Evolutionary conservation across 2,329 filamentous ascomycete species (phyloP).

Genomic region (Rosellinia necatrix): DNA sequence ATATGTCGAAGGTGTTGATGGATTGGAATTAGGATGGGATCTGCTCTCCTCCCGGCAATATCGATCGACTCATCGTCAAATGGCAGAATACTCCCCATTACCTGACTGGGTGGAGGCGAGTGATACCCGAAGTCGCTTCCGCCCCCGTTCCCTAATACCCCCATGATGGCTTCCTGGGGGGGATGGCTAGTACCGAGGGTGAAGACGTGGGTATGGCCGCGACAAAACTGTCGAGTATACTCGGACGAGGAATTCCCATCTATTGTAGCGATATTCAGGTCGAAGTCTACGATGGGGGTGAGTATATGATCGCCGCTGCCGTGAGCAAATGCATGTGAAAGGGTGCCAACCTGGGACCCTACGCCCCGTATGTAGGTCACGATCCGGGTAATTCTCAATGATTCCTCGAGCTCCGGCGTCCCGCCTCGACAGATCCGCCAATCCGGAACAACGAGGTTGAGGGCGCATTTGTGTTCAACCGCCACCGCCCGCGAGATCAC

Average conservation of each 20-base stretch:
- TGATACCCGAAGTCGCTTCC: neutral
- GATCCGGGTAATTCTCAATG: constrained; percentile 18
- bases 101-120: constrained; percentile 28
- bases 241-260: constrained; percentile 23
- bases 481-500: constrained; percentile 5
- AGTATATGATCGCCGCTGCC: constrained; percentile 28
- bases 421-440: constrained; percentile 28
- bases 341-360: constrained; percentile 11
- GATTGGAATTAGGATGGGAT: neutral
- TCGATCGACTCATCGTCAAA: constrained; percentile 31
- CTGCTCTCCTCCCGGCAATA: constrained; percentile 8
- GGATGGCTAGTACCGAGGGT: constrained; percentile 16
- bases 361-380: constrained; percentile 30
- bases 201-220: constrained; percentile 32
- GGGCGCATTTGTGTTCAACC: constrained; percentile 24
- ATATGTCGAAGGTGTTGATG: constrained; percentile 32
- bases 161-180: neutral
- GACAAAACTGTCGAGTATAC: constrained; percentile 19
- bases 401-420: constrained; percentile 6
- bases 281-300: constrained; percentile 25
- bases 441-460: constrained; percentile 34
- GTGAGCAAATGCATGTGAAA: constrained; percentile 24
- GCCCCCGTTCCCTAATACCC: neutral
- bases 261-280: constrained; percentile 18
- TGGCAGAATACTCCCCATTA: constrained; percentile 28